phyloP scores from a whole-genome alignment of 306 rosid species.

The Vigna trinervia region DNA sequence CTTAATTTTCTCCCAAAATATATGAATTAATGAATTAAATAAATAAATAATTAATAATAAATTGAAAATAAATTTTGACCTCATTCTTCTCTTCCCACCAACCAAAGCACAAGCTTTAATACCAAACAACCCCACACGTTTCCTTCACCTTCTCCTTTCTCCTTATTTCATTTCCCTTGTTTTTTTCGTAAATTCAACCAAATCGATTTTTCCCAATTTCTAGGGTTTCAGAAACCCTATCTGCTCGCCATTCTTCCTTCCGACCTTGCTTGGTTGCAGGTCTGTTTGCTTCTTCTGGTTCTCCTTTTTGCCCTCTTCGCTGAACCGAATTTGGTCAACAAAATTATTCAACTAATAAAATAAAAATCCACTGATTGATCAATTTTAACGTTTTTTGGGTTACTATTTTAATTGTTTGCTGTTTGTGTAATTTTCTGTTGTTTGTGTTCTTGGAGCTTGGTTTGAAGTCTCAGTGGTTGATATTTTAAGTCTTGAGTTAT shows the following conservation, averaged over 20 bases:
- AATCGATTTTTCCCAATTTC: constrained; percentile 40
- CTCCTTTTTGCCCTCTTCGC: constrained; percentile 9
- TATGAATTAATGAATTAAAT: constrained; percentile 3
- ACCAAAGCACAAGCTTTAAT: constrained; percentile 32
- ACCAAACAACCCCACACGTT: constrained; percentile 41
- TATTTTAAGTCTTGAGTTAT: background rate
- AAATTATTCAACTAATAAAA: background rate
- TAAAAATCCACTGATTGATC: background rate
- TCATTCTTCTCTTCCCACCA: constrained; percentile 11
- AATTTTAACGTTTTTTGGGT: background rate
- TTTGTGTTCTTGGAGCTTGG: background rate
- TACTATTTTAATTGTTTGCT: background rate
- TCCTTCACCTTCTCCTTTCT: constrained; percentile 3
- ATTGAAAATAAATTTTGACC: constrained; percentile 14
- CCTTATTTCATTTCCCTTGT: background rate
- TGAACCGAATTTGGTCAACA: background rate
- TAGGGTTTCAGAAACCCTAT: constrained; percentile 56
- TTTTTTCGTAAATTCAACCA: constrained; percentile 5
- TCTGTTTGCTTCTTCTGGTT: constrained; percentile 36
- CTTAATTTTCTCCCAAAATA: background rate
- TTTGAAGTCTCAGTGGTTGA: constrained; percentile 2
- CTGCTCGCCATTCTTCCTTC: background rate
- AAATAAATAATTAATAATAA: background rate
- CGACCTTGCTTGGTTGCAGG: constrained; percentile 50
- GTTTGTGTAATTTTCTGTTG: background rate